Evolutionary conservation across 805 yeast species (phyloP).

Genomic region (Nakazawaea ernobii): DNA sequence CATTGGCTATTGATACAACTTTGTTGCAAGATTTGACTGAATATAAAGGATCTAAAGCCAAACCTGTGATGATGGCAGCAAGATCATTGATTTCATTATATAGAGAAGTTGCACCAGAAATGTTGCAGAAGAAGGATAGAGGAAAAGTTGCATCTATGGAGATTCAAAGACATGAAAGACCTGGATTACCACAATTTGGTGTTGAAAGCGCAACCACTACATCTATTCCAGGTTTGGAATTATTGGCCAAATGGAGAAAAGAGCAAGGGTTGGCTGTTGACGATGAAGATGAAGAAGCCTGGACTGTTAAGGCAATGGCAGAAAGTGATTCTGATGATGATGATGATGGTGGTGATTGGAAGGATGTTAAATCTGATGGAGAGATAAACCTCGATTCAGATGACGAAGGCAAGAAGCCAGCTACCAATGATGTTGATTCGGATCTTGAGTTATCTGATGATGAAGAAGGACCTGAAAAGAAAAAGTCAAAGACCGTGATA

Average conservation of each 20-base stretch:
- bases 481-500: conserved; percentile 19
- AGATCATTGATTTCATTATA: conserved; percentile 78
- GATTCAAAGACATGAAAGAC: conserved; percentile 55
- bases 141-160: conserved; percentile 90
- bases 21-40: conserved; percentile 84
- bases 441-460: conserved; percentile 49
- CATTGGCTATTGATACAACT: conserved; percentile 86
- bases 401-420: conserved; percentile 26
- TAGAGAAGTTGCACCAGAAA: conserved; percentile 94
- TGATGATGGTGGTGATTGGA: conserved; percentile 90
- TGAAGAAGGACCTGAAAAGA: conserved; percentile 27
- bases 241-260: conserved; percentile 80
- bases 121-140: conserved; percentile 85
- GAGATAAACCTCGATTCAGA: conserved; percentile 53
- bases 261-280: conserved; percentile 52
- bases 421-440: conserved; percentile 30
- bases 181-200: conserved; percentile 62
- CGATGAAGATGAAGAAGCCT: conserved; percentile 53
- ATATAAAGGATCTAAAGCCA: conserved; percentile 89
- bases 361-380: conserved; percentile 74
- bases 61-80: conserved; percentile 93
- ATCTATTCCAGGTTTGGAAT: conserved; percentile 88
- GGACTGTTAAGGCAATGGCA: conserved; percentile 56
- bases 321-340: conserved; percentile 43
- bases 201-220: conserved; percentile 55